phyloP scores from a whole-genome alignment of 1,284 basidiomycete species.

The Inonotus hispidus region DNA sequence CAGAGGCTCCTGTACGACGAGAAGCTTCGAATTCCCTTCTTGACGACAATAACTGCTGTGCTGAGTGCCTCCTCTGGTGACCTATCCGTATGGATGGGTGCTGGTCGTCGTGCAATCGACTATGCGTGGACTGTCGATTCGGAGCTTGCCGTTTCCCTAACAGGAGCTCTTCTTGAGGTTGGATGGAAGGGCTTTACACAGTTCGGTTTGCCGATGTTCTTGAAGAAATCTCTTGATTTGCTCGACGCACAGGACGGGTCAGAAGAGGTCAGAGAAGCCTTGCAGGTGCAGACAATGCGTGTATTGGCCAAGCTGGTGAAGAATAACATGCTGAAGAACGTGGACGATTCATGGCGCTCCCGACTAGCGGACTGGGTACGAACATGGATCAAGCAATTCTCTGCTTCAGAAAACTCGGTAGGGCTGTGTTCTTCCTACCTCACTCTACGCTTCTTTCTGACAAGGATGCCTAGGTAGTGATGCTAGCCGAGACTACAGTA shows the following conservation, averaged over 20 bases:
- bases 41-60: conserved; percentile 35
- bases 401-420: conserved; percentile 7
- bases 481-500: conserved; percentile 46
- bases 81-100: conserved; percentile 56
- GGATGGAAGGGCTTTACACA: conserved; percentile 72
- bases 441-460: conserved; percentile 27
- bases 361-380: conserved; percentile 7
- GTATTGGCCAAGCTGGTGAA: conserved; percentile 46
- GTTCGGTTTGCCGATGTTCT: conserved; percentile 50
- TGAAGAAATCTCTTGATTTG: conserved; percentile 44
- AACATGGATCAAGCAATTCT: not conserved
- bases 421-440: not conserved
- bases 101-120: conserved; percentile 56
- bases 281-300: conserved; percentile 33
- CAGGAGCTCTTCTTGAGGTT: conserved; percentile 53
- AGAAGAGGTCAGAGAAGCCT: not conserved
- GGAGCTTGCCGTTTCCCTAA: conserved; percentile 46
- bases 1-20: conserved; percentile 34
- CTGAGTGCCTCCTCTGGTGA: conserved; percentile 56
- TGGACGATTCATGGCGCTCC: conserved; percentile 22
- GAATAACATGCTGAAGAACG: conserved; percentile 44
- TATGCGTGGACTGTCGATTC: conserved; percentile 34
- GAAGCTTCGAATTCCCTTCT: conserved; percentile 36
- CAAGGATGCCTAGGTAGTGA: conserved; percentile 44
- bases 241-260: conserved; percentile 28